These are phyloP conservation scores for Penicillium herquei DNA, from an alignment of 495 filamentous ascomycete species.

Conservation along the genomic window DNA sequence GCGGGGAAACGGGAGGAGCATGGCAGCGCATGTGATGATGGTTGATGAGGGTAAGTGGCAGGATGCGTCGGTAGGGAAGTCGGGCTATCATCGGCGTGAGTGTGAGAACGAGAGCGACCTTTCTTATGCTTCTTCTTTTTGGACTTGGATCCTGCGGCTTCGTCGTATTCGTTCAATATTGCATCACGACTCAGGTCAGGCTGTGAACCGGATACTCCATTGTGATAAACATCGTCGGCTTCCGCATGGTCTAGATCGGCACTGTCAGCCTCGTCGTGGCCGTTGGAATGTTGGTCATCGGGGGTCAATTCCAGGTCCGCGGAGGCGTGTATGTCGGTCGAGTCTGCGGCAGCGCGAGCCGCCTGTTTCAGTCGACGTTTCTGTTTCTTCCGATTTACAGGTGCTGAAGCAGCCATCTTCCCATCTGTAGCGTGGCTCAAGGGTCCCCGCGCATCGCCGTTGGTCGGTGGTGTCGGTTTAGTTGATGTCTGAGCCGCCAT, in stretches of 20 bases:
- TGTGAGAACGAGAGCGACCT: slow-evolving; percentile 34
- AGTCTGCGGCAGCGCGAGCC: slow-evolving; percentile 64
- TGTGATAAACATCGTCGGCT: slow-evolving; percentile 17
- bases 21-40: slow-evolving; percentile 29
- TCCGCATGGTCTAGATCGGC: slow-evolving; percentile 17
- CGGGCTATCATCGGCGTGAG: slow-evolving; percentile 36
- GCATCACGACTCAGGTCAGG: slow-evolving; percentile 6
- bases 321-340: slow-evolving; percentile 23
- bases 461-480: slow-evolving; percentile 35
- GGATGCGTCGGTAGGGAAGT: slow-evolving; percentile 43
- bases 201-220: slow-evolving; percentile 12
- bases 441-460: slow-evolving; percentile 32
- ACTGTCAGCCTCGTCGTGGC: slow-evolving; percentile 29
- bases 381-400: slow-evolving; percentile 88
- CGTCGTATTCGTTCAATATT: slow-evolving; percentile 15
- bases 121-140: slow-evolving; percentile 53
- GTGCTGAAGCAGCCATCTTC: slow-evolving; percentile 30
- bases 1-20: slow-evolving; percentile 29
- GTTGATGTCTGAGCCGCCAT: slow-evolving; percentile 35
- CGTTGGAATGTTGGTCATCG: slow-evolving; percentile 29
- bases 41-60: slow-evolving; percentile 41
- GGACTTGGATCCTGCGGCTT: slow-evolving; percentile 25
- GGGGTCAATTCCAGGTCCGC: slow-evolving; percentile 18
- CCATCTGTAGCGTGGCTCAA: slow-evolving; percentile 24
- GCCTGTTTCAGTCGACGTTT: slow-evolving; percentile 78